phyloP scores from a whole-genome alignment of 164 flowering plant genomes.

The Kingdonia uniflora region DNA sequence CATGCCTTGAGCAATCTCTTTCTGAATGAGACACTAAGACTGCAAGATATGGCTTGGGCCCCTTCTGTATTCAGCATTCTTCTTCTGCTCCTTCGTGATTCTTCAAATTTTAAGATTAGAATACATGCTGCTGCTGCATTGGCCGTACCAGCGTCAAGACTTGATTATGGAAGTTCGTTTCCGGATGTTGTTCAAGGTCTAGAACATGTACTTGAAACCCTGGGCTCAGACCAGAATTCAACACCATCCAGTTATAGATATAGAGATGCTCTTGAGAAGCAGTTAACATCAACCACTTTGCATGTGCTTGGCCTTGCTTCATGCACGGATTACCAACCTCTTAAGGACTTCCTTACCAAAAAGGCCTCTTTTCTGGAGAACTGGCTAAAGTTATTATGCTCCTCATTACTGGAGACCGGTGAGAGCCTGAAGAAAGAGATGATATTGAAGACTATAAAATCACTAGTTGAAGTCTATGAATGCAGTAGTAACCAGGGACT shows the following conservation, averaged over 20 bases:
- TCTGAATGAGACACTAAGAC: slow-evolving; percentile 55
- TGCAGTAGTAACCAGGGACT: slow-evolving; percentile 23
- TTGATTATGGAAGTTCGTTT: slow-evolving; percentile 75
- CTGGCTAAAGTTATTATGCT: slow-evolving; percentile 52
- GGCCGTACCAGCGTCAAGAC: slow-evolving; percentile 67
- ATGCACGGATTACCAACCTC: slow-evolving; percentile 28
- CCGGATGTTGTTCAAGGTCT: slow-evolving; percentile 71
- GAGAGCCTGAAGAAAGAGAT: slow-evolving; percentile 41
- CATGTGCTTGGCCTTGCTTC: slow-evolving; percentile 68
- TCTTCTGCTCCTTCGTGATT: slow-evolving; percentile 75
- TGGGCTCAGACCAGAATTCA: slow-evolving; percentile 38
- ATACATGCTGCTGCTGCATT: slow-evolving; percentile 95
- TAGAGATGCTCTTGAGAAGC: slow-evolving; percentile 71
- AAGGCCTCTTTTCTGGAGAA: slow-evolving; percentile 67
- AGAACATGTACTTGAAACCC: slow-evolving; percentile 55
- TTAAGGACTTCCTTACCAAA: slow-evolving; percentile 64
- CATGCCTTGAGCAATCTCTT: slow-evolving; percentile 91
- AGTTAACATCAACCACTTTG: slow-evolving; percentile 71
- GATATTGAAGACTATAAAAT: slow-evolving; percentile 36
- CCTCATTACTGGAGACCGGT: slow-evolving; percentile 27
- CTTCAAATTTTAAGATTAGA: slow-evolving; percentile 84
- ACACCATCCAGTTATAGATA: slow-evolving; percentile 76
- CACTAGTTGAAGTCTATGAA: slow-evolving; percentile 43
- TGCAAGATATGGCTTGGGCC: slow-evolving; percentile 73
- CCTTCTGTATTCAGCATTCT: slow-evolving; percentile 80